Conservation (phyloP, 1,284 basidiomycete species). For the Fistulina hepatica region DNA sequence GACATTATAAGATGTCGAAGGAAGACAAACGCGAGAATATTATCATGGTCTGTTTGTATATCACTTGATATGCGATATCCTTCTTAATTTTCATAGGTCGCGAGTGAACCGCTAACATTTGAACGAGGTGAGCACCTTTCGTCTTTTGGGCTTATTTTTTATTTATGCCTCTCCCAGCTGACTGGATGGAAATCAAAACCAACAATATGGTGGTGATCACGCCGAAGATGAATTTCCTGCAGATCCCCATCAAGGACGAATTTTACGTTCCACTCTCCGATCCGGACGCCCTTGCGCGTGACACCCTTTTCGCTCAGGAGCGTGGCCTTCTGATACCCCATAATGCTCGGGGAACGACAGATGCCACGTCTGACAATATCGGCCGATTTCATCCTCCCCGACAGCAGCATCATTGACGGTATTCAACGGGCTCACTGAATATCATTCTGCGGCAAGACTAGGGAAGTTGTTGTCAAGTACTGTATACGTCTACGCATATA, state of each 20-base stretch:
- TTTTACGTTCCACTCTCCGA: conserved; percentile 77
- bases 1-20: conserved; percentile 92
- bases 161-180: conserved; percentile 36
- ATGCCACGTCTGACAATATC: conserved; percentile 15
- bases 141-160: conserved; percentile 2
- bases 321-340: conserved; percentile 59
- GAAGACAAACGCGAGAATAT: conserved; percentile 93
- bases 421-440: too few relatives aligned
- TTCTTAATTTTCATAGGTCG: conserved; percentile 39
- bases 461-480: too few relatives aligned
- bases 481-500: too few relatives aligned
- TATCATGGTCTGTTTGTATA: conserved; percentile 72
- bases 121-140: conserved; percentile 59
- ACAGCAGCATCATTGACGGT: too few relatives aligned
- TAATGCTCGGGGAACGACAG: conserved; percentile 20
- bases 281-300: conserved; percentile 49
- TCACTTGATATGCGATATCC: neutral
- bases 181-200: conserved; percentile 95
- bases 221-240: conserved; percentile 87
- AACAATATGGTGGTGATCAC: conserved; percentile 90
- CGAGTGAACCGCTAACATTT: conserved; percentile 88
- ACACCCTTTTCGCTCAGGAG: conserved; percentile 63
- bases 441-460: too few relatives aligned
- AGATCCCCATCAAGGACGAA: conserved; percentile 89
- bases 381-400: too few relatives aligned